These are phyloP conservation scores for Corrigiola litoralis DNA, from an alignment of 179 eudicot genomes.

Conservation along the genomic window DNA sequence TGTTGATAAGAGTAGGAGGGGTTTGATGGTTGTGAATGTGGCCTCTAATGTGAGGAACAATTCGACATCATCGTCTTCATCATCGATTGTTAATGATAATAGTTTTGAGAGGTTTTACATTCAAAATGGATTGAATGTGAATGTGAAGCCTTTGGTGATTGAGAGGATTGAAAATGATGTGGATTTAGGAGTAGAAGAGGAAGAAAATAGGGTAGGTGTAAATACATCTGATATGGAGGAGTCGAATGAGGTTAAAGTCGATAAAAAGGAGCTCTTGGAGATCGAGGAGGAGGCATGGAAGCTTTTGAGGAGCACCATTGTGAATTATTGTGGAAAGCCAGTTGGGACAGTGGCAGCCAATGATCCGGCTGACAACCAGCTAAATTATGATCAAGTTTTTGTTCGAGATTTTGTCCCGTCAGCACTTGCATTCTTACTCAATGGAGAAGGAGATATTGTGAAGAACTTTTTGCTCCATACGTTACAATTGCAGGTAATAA, in stretches of 20 bases:
- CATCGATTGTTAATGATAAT: constrained; percentile 24
- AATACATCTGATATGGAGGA: constrained; percentile 14
- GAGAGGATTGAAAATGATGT: constrained; percentile 11
- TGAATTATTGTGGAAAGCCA: constrained; percentile 33
- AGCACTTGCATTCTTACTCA: constrained; percentile 37
- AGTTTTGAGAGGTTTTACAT: constrained; percentile 29
- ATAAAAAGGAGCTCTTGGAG: constrained; percentile 20
- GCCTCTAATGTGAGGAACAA: constrained; percentile 28
- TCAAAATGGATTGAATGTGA: constrained; percentile 30
- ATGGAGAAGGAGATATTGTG: constrained; percentile 36
- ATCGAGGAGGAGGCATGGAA: constrained; percentile 40
- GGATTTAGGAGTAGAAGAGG: constrained; percentile 12
- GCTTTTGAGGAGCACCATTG: constrained; percentile 30
- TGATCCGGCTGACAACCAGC: constrained; percentile 23
- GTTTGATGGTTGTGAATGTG: constrained; percentile 9
- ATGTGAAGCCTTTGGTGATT: constrained; percentile 22
- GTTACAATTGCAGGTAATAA: constrained; percentile 39
- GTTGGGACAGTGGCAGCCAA: constrained; percentile 42
- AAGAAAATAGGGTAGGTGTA: constrained; percentile 11
- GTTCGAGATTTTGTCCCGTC: constrained; percentile 39
- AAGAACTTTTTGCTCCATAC: constrained; percentile 41
- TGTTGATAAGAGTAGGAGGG: not conserved
- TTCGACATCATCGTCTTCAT: constrained; percentile 21
- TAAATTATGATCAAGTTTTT: constrained; percentile 39
- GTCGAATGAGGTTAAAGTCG: constrained; percentile 4